phyloP scores from a whole-genome alignment of 768 basidiomycete species.

The Antrodiella citrinella region DNA sequence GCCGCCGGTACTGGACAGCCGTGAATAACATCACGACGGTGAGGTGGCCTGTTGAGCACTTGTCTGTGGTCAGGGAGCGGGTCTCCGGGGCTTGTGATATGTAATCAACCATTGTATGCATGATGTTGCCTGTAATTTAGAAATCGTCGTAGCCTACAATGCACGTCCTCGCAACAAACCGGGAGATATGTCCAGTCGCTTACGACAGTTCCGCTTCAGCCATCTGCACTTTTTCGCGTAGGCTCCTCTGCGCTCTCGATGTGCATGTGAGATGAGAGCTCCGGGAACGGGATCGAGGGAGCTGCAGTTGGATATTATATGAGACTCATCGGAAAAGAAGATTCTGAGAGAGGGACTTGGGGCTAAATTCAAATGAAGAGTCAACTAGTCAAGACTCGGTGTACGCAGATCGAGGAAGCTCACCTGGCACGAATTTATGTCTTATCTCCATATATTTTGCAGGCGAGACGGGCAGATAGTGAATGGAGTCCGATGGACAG shows the following conservation, averaged over 20 bases:
- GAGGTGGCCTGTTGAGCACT: no score
- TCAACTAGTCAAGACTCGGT: neutral
- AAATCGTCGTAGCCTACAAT: neutral
- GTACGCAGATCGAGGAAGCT: no score
- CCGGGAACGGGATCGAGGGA: constrained; percentile 41
- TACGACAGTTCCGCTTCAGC: constrained; percentile 49
- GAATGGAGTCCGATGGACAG: neutral
- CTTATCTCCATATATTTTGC: neutral
- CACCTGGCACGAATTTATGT: no score
- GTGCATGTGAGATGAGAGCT: constrained; percentile 28
- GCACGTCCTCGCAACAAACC: neutral
- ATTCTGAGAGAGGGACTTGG: constrained; percentile 7
- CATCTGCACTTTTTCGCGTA: constrained; percentile 40
- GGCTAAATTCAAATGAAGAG: neutral
- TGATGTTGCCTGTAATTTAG: no score
- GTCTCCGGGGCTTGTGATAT: no score
- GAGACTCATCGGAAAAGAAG: constrained; percentile 19
- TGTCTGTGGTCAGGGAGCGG: no score
- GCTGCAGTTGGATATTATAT: constrained; percentile 40
- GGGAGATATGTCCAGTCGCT: constrained; percentile 19
- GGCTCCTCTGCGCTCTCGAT: constrained; percentile 22
- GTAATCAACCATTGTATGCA: no score
- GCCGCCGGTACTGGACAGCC: neutral
- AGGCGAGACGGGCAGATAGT: neutral
- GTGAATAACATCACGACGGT: neutral